Base-by-base conservation (phyloP, 495 filamentous ascomycete genomes). In the Trichoderma orchidacearum region DNA sequence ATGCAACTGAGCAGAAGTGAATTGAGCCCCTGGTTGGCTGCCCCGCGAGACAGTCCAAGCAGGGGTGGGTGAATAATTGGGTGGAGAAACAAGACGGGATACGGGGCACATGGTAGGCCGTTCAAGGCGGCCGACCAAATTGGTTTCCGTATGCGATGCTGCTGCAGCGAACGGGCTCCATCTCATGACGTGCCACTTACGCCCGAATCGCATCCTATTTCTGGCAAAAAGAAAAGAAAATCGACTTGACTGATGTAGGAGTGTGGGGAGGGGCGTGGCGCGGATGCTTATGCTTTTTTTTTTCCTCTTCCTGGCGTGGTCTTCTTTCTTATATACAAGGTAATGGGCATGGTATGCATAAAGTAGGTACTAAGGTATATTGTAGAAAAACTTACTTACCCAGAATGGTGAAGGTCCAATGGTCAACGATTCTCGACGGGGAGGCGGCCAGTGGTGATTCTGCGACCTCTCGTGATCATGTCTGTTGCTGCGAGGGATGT, bases 361-460 rank as follows among this genome's bases (percentile, higher is more conserved):
- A n/a, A n/a, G n/a, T n/a, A n/a, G n/a, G n/a, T n/a, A n/a, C n/a
- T n/a, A n/a, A n/a, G n/a, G n/a, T n/a, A n/a, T n/a, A n/a, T n/a
- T n/a, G n/a, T n/a, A n/a, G n/a, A n/a, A n/a, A n/a, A n/a, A n/a
- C n/a, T n/a, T n/a, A n/a, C 68, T 38, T 68, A 72, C 69, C 69
- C 68, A 72, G 32, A 65, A 67, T 13, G 61, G 66, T 27, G 63
- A 61, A 58, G 61, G 64, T 34, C 58, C 60, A 29, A 64, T 59
- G 48, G 61, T 69, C 57, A 72, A 58, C 54, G 69, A 72, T 45
- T 72, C 69, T 65, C 69, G 70, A 23, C 69, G 68, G 41, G 69
- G 70, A 29, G 67, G 68, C 53, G 66, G 67, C 68, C 66, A 69
- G 59, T 61, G 61, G 41, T 35, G 36, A n/a, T 51, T 41, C 23